Percentiles rank a stretch among this genome's conserved stretches.
Conservation (phyloP, 2,329 filamentous ascomycete genomes). For the Metarhizium robertsii region DNA sequence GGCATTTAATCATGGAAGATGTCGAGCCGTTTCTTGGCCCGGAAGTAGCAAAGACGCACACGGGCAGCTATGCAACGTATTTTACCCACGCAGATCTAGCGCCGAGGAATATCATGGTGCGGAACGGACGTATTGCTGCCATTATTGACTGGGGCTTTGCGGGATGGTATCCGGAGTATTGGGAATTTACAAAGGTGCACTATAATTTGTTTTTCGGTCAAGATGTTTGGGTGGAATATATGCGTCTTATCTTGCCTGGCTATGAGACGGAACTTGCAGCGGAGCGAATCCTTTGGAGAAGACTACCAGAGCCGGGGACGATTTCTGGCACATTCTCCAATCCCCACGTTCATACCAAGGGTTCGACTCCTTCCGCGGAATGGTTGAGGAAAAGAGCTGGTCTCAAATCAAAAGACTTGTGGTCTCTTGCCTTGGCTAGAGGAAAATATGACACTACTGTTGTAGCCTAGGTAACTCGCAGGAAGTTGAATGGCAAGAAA, state of each 20-base stretch:
- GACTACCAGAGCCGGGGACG: neutral
- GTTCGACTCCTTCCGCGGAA: neutral
- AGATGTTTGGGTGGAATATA: neutral
- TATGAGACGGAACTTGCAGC: neutral
- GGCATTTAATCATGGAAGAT: slow-evolving; percentile 13
- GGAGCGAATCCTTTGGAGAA: neutral
- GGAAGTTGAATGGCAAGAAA: neutral
- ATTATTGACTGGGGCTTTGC: neutral
- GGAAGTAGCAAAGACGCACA: slow-evolving; percentile 15
- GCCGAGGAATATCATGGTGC: neutral
- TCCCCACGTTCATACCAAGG: neutral
- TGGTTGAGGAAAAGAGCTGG: neutral
- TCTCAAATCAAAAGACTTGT: neutral
- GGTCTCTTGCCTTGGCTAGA: neutral
- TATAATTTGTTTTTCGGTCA: neutral
- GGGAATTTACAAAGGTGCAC: neutral
- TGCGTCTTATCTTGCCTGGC: neutral
- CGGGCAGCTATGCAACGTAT: slow-evolving; percentile 11
- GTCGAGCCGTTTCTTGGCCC: slow-evolving; percentile 13
- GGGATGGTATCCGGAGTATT: neutral
- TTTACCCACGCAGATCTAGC: neutral
- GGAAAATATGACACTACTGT: neutral
- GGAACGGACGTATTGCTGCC: neutral
- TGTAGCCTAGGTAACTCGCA: too few species aligned
- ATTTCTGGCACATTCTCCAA: neutral